Percentiles rank a stretch among this genome's conserved stretches.
Conservation (phyloP, 1,284 basidiomycete species). For the Sutorius eximius region DNA sequence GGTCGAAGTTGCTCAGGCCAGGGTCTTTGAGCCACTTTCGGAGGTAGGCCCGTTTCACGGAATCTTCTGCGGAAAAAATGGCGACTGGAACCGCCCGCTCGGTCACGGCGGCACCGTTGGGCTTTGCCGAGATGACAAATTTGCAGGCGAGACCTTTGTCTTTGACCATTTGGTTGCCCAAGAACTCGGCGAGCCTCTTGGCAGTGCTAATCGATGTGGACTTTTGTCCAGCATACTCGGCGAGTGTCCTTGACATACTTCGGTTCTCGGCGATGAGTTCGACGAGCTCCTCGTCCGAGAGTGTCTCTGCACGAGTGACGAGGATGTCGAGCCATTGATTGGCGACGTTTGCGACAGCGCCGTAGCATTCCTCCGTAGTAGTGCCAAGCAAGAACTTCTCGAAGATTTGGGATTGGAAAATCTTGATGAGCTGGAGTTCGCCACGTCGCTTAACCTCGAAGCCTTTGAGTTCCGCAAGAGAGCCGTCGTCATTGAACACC, state of each 20-base stretch:
- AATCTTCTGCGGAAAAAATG: slow-evolving; percentile 95
- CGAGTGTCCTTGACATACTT: slow-evolving; percentile 96
- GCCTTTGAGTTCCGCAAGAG: slow-evolving; percentile 95
- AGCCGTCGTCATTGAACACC: slow-evolving; percentile 99
- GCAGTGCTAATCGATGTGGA: slow-evolving; percentile 99
- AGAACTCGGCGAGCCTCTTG: slow-evolving; percentile 91
- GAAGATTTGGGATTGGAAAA: slow-evolving; percentile 99
- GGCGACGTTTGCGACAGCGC: slow-evolving; percentile 90
- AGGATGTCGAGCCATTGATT: slow-evolving; percentile 98
- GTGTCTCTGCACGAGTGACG: slow-evolving; percentile 80
- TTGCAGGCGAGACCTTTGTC: slow-evolving; percentile 99
- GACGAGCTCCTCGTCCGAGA: slow-evolving; percentile 91
- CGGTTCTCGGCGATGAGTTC: slow-evolving; percentile 99
- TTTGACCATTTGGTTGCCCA: slow-evolving; percentile 99
- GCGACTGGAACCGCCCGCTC: slow-evolving; percentile 98
- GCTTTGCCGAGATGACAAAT: slow-evolving; percentile 97
- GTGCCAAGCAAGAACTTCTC: slow-evolving; percentile 94
- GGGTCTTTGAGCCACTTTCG: slow-evolving; percentile 98
- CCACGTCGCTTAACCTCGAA: slow-evolving; percentile 99
- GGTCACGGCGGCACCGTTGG: slow-evolving; percentile 92
- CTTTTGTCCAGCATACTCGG: slow-evolving; percentile 96
- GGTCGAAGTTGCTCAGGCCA: slow-evolving; percentile 84
- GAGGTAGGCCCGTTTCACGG: slow-evolving; percentile 87
- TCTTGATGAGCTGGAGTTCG: slow-evolving; percentile 98
- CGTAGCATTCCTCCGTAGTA: slow-evolving; percentile 95